These are phyloP conservation scores for Allium cepa DNA, from an alignment of 106 monocot genomes.

Conservation along the genomic window DNA sequence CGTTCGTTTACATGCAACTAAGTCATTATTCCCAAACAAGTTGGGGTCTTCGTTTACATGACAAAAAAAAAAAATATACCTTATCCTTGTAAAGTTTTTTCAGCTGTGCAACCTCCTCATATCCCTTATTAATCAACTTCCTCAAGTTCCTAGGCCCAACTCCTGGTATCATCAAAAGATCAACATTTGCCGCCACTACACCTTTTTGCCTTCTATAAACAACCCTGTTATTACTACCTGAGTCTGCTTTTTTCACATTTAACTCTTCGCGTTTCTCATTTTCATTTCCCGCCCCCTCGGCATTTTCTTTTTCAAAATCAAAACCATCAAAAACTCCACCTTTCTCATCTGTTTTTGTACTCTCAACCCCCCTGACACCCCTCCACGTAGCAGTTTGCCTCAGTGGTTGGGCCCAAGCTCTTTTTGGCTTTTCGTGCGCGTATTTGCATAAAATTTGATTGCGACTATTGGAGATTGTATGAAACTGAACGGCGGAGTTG, in stretches of 20 bases:
- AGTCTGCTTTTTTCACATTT: conserved; percentile 1
- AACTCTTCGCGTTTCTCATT: not conserved
- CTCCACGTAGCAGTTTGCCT: conserved; percentile 2
- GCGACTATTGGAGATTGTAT: not conserved
- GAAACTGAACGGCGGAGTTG: not conserved
- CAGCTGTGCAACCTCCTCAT: conserved; percentile 44
- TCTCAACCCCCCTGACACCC: conserved; percentile 10
- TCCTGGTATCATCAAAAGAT: conserved; percentile 45
- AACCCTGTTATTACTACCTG: not conserved
- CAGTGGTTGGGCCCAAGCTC: conserved; percentile 11
- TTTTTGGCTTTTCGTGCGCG: not conserved
- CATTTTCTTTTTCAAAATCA: conserved; percentile 9
- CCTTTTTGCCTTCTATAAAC: conserved; percentile 25
- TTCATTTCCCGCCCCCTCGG: not conserved
- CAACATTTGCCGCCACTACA: conserved; percentile 19
- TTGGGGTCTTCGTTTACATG: not conserved
- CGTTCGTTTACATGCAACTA: too few species aligned
- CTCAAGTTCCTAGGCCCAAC: conserved; percentile 56
- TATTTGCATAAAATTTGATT: not conserved
- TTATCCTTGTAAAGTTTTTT: conserved; percentile 63
- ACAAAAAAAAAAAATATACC: conserved; percentile 14
- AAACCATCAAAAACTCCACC: conserved; percentile 2
- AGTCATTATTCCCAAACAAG: too few species aligned
- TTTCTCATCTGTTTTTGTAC: conserved; percentile 13
- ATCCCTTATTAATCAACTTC: conserved; percentile 69